Percentiles rank a stretch among this genome's conserved stretches.
Conservation (phyloP, 805 yeast genomes). For the Brettanomyces anomalus region DNA sequence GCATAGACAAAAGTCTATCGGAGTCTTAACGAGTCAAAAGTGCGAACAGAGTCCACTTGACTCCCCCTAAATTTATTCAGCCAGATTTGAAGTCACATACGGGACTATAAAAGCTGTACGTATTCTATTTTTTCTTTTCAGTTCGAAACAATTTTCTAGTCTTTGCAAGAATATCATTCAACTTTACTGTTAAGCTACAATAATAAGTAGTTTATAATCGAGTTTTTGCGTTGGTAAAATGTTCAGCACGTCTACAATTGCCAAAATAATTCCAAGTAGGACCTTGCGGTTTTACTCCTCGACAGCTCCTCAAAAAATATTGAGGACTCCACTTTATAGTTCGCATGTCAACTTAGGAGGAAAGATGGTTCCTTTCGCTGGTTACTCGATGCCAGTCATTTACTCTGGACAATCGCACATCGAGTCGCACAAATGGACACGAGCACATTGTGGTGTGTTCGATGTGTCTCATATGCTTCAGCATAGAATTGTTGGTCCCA, state of each 20-base stretch:
- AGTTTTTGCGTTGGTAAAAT: not conserved
- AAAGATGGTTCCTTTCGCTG: slow-evolving; percentile 93
- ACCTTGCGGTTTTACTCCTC: not conserved
- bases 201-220: no score
- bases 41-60: no score
- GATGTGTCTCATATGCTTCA: slow-evolving; percentile 98
- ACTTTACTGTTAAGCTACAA: no score
- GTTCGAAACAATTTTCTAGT: not conserved
- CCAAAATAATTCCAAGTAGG: not conserved
- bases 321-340: slow-evolving; percentile 73
- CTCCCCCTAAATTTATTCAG: no score
- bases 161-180: not conserved
- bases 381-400: slow-evolving; percentile 90
- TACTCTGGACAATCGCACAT: slow-evolving; percentile 81
- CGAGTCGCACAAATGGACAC: slow-evolving; percentile 92
- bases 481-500: slow-evolving; percentile 66
- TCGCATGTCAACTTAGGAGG: slow-evolving; percentile 74
- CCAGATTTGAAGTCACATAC: no score
- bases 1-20: no score
- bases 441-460: slow-evolving; percentile 79
- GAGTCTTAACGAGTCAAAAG: no score
- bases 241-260: not conserved
- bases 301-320: slow-evolving; percentile 4
- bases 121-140: not conserved
- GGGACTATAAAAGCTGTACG: not conserved